These are phyloP conservation scores for Flaveria linearis DNA, from an alignment of 129 eudicot species.

Conservation along the genomic window DNA sequence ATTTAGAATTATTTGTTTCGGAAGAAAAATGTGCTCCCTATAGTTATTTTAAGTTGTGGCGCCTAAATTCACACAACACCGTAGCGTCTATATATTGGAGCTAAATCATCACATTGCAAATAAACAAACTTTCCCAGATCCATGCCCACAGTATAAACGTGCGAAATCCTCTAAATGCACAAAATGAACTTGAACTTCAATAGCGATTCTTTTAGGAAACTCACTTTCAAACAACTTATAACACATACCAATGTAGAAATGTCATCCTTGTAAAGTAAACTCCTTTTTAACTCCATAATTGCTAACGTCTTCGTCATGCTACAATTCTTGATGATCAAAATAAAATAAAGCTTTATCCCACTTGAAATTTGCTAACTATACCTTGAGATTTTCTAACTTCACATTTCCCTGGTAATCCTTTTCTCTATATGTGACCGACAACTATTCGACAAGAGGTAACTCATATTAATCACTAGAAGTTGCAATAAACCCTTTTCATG, in stretches of 20 bases:
- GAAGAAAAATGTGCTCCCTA: not conserved
- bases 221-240: conserved; percentile 8
- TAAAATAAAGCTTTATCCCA: not conserved
- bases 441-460: too few relatives aligned
- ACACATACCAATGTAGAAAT: conserved; percentile 4
- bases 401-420: not conserved
- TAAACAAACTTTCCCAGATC: conserved; percentile 6
- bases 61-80: not conserved
- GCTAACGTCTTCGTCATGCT: not conserved
- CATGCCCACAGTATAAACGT: not conserved
- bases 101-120: conserved; percentile 12
- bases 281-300: not conserved
- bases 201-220: conserved; percentile 12
- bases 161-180: not conserved
- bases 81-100: not conserved
- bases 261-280: not conserved
- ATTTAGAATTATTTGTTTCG: not conserved
- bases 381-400: not conserved
- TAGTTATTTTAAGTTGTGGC: not conserved
- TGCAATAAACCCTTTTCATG: not conserved
- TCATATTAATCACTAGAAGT: not conserved
- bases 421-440: not conserved
- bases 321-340: not conserved
- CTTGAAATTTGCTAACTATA: not conserved
- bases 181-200: not conserved